A percentile compares a stretch with the other conserved stretches of the same genome.
phyloP scores from a whole-genome alignment of 148 eudicot species.

The Beta vulgaris region DNA sequence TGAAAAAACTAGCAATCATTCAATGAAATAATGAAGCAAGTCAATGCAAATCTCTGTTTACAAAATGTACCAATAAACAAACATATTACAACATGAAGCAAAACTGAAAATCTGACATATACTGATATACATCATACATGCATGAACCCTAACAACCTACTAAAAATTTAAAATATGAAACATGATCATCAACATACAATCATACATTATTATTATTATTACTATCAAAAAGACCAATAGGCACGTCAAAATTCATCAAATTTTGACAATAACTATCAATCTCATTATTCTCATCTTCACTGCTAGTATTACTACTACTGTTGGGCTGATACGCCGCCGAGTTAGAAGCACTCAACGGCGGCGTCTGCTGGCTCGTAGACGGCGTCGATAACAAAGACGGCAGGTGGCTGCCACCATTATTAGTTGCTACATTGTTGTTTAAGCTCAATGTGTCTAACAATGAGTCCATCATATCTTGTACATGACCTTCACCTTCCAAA shows the following conservation, averaged over 20 bases:
- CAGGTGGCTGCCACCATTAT: not conserved
- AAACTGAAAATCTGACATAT: too few species aligned
- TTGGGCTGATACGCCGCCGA: constrained; percentile 49
- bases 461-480: constrained; percentile 25
- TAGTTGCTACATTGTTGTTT: constrained; percentile 26
- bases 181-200: constrained; percentile 3
- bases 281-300: constrained; percentile 60
- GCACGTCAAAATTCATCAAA: constrained; percentile 33
- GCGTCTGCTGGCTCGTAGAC: constrained; percentile 54
- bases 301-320: constrained; percentile 20
- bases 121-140: too few species aligned
- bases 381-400: constrained; percentile 64
- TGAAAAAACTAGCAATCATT: not conserved
- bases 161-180: not conserved
- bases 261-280: constrained; percentile 57
- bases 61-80: constrained; percentile 26
- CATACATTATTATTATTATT: constrained; percentile 10
- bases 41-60: constrained; percentile 4
- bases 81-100: constrained; percentile 17
- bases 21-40: constrained; percentile 6
- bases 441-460: constrained; percentile 34
- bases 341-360: constrained; percentile 30
- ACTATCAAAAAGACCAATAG: constrained; percentile 22
- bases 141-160: constrained; percentile 3
- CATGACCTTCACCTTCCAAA: not conserved